These are phyloP conservation scores for Juncus effusus DNA, from an alignment of 176 grass and related monocot species.

Conservation along the genomic window DNA sequence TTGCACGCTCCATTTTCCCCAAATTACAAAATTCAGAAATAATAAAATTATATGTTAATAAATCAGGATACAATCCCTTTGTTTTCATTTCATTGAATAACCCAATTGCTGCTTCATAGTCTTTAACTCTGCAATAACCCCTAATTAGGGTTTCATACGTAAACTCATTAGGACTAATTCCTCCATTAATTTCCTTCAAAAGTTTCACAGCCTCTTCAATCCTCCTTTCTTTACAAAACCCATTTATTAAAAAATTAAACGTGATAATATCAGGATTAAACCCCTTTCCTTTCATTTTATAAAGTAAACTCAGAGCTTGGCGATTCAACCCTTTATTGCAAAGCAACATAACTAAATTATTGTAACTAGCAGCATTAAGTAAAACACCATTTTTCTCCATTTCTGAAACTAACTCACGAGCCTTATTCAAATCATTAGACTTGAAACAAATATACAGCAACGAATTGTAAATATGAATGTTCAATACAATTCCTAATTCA, in stretches of 20 bases:
- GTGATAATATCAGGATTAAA: constrained; percentile 55
- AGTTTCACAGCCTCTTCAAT: constrained; percentile 50
- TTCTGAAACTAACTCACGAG: constrained; percentile 41
- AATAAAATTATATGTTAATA: constrained; percentile 57
- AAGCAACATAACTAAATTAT: constrained; percentile 67
- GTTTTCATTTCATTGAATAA: constrained; percentile 60
- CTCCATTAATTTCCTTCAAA: constrained; percentile 43
- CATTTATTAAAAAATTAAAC: constrained; percentile 68
- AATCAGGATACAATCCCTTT: constrained; percentile 35
- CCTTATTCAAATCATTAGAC: constrained; percentile 43
- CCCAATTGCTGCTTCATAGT: constrained; percentile 39
- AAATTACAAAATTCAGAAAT: constrained; percentile 74
- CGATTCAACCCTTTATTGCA: constrained; percentile 75
- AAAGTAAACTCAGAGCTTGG: constrained; percentile 53
- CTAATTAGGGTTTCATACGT: constrained; percentile 79
- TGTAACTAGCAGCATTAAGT: constrained; percentile 60
- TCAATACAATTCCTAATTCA: constrained; percentile 32
- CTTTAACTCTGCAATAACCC: constrained; percentile 58
- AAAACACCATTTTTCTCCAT: constrained; percentile 48
- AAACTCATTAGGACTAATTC: constrained; percentile 35
- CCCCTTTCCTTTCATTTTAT: constrained; percentile 58
- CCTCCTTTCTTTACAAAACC: constrained; percentile 65
- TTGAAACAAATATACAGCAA: constrained; percentile 81
- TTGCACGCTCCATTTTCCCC: constrained; percentile 58
- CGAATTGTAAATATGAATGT: constrained; percentile 68